These are phyloP conservation scores for Alnus glutinosa DNA, from an alignment of 306 rosid species.

Conservation along the genomic window DNA sequence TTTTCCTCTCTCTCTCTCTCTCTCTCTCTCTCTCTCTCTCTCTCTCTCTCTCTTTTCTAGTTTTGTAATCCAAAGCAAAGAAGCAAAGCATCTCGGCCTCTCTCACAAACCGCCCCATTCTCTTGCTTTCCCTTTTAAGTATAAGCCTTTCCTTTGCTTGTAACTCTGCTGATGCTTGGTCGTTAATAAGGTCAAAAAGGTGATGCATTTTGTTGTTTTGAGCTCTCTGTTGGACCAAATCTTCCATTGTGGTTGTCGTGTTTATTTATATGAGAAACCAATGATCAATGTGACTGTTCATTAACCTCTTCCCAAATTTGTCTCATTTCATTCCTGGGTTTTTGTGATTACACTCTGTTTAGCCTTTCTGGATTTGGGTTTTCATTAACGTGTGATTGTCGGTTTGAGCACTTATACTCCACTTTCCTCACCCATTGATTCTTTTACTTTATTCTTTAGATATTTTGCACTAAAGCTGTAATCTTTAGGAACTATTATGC, in stretches of 20 bases:
- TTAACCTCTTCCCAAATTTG: neutral
- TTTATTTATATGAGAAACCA: constrained; percentile 39
- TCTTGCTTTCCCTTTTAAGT: constrained; percentile 77
- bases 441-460: constrained; percentile 14
- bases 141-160: constrained; percentile 68
- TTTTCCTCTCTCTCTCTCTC: constrained; percentile 14
- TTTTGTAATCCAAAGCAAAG: constrained; percentile 48
- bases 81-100: constrained; percentile 70
- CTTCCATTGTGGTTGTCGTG: constrained; percentile 27
- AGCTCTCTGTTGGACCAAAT: constrained; percentile 32
- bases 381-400: constrained; percentile 23
- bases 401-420: constrained; percentile 27
- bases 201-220: constrained; percentile 40
- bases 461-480: constrained; percentile 17
- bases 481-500: constrained; percentile 15
- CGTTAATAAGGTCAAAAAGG: constrained; percentile 47
- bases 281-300: constrained; percentile 1
- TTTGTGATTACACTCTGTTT: constrained; percentile 12
- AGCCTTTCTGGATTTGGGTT: constrained; percentile 30
- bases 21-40: constrained; percentile 26
- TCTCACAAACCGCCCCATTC: constrained; percentile 37
- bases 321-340: constrained; percentile 18
- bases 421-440: constrained; percentile 14
- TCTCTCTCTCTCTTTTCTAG: constrained; percentile 21
- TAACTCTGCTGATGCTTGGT: constrained; percentile 31